A percentile compares a stretch with the other conserved stretches of the same genome.
phyloP scores from a whole-genome alignment of 2,329 filamentous ascomycete genomes.

The Fusarium subglutinans region DNA sequence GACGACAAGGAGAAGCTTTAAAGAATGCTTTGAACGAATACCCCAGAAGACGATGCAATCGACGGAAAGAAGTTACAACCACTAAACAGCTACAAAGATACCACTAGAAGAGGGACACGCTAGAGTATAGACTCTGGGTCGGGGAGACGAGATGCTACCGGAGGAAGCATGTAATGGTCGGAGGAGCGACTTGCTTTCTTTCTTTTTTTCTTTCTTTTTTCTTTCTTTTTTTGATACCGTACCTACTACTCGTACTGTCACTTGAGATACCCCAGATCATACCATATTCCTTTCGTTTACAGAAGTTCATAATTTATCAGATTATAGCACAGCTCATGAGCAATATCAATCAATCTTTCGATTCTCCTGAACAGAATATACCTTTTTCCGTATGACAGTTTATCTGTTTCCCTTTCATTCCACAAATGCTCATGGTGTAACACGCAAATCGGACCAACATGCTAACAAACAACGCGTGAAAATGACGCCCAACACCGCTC shows the following conservation, averaged over 20 bases:
- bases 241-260: slow-evolving; percentile 38
- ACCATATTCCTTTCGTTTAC: slow-evolving; percentile 37
- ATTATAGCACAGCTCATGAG: slow-evolving; percentile 20
- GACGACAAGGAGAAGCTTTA: slow-evolving; percentile 5
- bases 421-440: neutral
- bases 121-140: slow-evolving; percentile 20
- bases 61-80: slow-evolving; percentile 19
- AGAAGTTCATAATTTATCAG: slow-evolving; percentile 32
- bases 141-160: neutral
- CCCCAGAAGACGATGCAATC: slow-evolving; percentile 6
- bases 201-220: slow-evolving; percentile 1
- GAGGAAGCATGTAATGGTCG: slow-evolving; percentile 32
- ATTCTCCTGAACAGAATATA: neutral
- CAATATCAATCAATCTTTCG: slow-evolving; percentile 16
- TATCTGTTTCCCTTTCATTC: neutral
- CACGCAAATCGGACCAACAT: neutral
- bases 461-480: slow-evolving; percentile 1
- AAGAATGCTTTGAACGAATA: slow-evolving; percentile 19
- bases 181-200: slow-evolving; percentile 23
- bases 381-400: neutral
- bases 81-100: slow-evolving; percentile 19
- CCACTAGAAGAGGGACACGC: slow-evolving; percentile 29
- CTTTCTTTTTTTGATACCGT: slow-evolving; percentile 21
- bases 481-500: neutral
- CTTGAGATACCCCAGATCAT: slow-evolving; percentile 44